Evolutionary conservation across 495 filamentous ascomycete species (phyloP), one percentile per base, ranked within the genome.

Genomic region (Hypoxylon subgilvum): DNA sequence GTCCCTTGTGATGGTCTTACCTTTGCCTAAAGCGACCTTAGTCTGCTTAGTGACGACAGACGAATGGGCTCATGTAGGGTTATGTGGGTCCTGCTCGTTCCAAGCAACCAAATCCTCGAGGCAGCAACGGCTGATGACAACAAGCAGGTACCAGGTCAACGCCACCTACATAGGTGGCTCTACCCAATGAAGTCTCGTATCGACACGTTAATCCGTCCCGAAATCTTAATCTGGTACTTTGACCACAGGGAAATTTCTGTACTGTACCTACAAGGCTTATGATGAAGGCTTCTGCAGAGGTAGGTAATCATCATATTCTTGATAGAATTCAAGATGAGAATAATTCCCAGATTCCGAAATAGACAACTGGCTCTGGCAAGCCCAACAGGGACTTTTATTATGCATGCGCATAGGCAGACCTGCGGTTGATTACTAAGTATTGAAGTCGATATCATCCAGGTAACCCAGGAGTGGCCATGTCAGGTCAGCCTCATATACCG

Each of bases 71-170:
- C n/a, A 46, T 16, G n/a, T 7, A 42, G 19, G 41, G 13, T 8
- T 18, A 45, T 50, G 49, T 58, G 61, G 61, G 45, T 50, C 48
- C 2, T 10, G 31, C 13, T 43, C 38, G 31, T 18, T 48, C 61
- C 35, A 17, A 19, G 43, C 53, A 64, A 58, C 61, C 27, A 50
- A 52, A 53, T 53, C 2, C 43, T 57, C 31, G 60, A 64, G 61
- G 61, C 61, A 64, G 38, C 61, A 53, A 45, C 61, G 14, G 54
- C 50, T 47, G 48, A 64, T 64, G 61, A 54, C 61, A n/a, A 64
- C 61, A 64, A 58, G 54, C 61, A 64, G 61, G 60, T 53, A 58
- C 54, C 45, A 30, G 32, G 28, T 44, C 48, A 22, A 45, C 53
- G 53, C 48, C 60, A 63, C 48, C 43, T 14, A 31, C 9, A n/a